A percentile compares a stretch with the other conserved stretches of the same genome.
Conservation (phyloP, 106 monocot genomes). For the Alisma plantagoaquatica region DNA sequence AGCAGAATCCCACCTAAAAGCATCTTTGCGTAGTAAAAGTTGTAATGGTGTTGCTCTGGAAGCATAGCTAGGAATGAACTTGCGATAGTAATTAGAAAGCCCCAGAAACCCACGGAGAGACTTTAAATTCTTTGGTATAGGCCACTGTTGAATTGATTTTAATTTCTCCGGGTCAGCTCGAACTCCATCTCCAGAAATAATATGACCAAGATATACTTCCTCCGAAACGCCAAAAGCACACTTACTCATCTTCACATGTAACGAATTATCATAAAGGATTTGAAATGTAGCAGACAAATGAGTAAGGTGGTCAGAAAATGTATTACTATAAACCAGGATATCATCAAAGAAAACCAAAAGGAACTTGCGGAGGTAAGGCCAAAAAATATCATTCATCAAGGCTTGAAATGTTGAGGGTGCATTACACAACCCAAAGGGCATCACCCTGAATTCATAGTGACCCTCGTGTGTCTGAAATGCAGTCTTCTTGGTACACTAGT, state of each 20-base stretch:
- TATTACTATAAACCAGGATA: not conserved
- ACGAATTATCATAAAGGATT: not conserved
- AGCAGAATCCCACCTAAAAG: not conserved
- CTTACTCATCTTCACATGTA: not conserved
- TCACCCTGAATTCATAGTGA: not conserved
- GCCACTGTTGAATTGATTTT: not conserved
- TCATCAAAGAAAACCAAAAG: constrained; percentile 8
- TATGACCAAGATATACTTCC: not conserved
- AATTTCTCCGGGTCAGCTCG: too few species aligned
- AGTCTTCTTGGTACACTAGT: too few species aligned
- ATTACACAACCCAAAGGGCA: constrained; percentile 1
- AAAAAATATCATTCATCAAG: constrained; percentile 1
- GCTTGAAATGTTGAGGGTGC: not conserved
- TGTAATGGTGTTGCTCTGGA: not conserved
- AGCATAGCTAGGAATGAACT: too few species aligned
- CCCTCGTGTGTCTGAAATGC: not conserved
- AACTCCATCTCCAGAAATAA: not conserved
- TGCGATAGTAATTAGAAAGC: too few species aligned
- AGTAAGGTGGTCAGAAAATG: not conserved
- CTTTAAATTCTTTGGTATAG: not conserved
- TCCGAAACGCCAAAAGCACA: not conserved
- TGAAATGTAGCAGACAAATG: not conserved
- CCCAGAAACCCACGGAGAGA: not conserved
- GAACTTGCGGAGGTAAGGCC: not conserved
- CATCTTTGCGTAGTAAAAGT: not conserved